Conservation (phyloP, 2,329 filamentous ascomycete genomes). For the Aureobasidium sp. region DNA sequence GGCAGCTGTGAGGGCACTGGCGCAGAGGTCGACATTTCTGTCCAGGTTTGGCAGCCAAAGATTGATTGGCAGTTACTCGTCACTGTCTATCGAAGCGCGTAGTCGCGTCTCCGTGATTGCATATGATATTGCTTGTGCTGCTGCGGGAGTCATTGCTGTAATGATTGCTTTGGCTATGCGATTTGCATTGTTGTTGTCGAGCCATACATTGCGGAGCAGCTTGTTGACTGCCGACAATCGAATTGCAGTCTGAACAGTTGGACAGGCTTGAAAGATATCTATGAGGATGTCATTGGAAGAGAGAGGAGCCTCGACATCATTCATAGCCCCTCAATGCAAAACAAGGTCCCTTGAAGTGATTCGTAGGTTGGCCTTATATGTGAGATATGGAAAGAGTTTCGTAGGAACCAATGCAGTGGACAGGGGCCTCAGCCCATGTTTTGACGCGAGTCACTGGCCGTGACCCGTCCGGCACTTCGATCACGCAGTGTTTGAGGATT, state of each 20-base stretch:
- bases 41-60: neutral
- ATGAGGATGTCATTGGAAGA: neutral
- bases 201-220: neutral
- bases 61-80: neutral
- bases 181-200: neutral
- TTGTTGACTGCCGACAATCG: neutral
- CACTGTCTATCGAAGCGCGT: neutral
- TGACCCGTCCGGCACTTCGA: too few species aligned
- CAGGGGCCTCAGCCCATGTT: too few species aligned
- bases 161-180: neutral
- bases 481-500: too few species aligned
- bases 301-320: neutral
- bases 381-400: too few species aligned
- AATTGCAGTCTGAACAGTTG: neutral
- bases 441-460: too few species aligned
- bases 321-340: too few species aligned
- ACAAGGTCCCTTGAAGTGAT: too few species aligned
- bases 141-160: neutral
- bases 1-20: neutral
- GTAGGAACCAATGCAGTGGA: too few species aligned
- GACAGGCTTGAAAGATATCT: neutral
- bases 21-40: neutral
- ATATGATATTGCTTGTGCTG: neutral
- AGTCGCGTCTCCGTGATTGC: neutral
- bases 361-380: too few species aligned